A percentile compares a stretch with the other conserved stretches of the same genome.
phyloP scores from a whole-genome alignment of 495 filamentous ascomycete species.

The Pyronema omphalodes region DNA sequence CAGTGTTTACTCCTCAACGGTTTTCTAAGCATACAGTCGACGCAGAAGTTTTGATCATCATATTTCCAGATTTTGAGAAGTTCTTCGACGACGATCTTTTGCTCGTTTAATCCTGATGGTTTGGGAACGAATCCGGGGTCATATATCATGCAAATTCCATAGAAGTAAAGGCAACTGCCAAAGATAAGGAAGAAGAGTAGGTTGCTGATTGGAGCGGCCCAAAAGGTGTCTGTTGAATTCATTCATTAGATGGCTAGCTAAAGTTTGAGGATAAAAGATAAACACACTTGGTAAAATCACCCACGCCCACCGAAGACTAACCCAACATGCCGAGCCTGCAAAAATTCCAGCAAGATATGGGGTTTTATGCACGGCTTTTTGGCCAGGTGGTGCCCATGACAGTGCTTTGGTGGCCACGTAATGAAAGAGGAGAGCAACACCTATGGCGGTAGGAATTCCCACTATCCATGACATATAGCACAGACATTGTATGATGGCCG shows the following conservation, averaged over 20 bases:
- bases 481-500: conserved; percentile 48
- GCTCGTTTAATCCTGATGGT: conserved; percentile 64
- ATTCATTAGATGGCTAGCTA: conserved; percentile 6
- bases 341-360: conserved; percentile 90
- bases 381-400: conserved; percentile 63
- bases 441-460: conserved; percentile 48
- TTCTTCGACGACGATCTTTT: conserved; percentile 71
- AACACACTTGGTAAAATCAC: conserved; percentile 49
- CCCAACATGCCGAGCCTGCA: conserved; percentile 67
- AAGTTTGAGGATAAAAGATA: conserved; percentile 13
- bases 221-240: conserved; percentile 39
- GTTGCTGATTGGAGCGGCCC: conserved; percentile 49
- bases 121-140: conserved; percentile 96
- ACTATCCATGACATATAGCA: conserved; percentile 55
- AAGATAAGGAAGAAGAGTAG: conserved; percentile 48
- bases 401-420: conserved; percentile 60
- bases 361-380: conserved; percentile 73
- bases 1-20: conserved; percentile 93
- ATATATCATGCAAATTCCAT: conserved; percentile 59
- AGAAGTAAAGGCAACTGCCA: conserved; percentile 62
- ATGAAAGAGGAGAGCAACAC: conserved; percentile 53
- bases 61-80: conserved; percentile 70
- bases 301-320: conserved; percentile 56
- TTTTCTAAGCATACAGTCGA: conserved; percentile 78
- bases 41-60: conserved; percentile 85